Evolutionary conservation across 2,329 filamentous ascomycete genomes (phyloP).

Genomic region (Cordyceps pruinosa): DNA sequence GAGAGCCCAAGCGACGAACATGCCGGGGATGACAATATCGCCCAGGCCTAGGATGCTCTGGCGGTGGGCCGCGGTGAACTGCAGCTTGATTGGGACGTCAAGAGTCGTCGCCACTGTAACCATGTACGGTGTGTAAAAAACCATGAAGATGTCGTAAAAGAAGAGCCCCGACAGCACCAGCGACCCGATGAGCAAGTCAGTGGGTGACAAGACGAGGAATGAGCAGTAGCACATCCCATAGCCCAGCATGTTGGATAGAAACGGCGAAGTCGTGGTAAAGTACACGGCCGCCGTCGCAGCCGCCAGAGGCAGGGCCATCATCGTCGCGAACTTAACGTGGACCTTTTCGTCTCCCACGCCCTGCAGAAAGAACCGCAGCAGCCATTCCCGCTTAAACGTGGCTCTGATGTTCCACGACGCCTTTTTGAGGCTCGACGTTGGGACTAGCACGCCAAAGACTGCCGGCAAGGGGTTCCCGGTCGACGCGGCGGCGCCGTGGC

Average conservation of each 20-base stretch:
- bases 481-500: constrained; percentile 19
- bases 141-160: constrained; percentile 91
- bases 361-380: constrained; percentile 42
- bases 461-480: constrained; percentile 26
- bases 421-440: constrained; percentile 19
- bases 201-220: constrained; percentile 79
- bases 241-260: constrained; percentile 77
- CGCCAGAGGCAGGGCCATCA: constrained; percentile 49
- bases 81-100: constrained; percentile 87
- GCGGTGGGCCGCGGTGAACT: constrained; percentile 63
- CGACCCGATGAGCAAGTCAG: constrained; percentile 76
- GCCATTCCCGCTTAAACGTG: constrained; percentile 46
- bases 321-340: constrained; percentile 48
- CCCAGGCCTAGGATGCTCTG: constrained; percentile 81
- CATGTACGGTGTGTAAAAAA: constrained; percentile 84
- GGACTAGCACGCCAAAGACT: constrained; percentile 27
- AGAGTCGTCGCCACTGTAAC: constrained; percentile 79
- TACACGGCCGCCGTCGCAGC: constrained; percentile 53
- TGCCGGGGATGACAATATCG: constrained; percentile 89
- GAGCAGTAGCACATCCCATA: constrained; percentile 81
- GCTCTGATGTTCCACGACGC: constrained; percentile 43
- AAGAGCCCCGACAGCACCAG: constrained; percentile 74
- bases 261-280: constrained; percentile 51
- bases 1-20: constrained; percentile 80
- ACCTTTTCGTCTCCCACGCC: constrained; percentile 41